phyloP scores from a whole-genome alignment of 177 flowering plant genomes.

The Vitis hybrid region DNA sequence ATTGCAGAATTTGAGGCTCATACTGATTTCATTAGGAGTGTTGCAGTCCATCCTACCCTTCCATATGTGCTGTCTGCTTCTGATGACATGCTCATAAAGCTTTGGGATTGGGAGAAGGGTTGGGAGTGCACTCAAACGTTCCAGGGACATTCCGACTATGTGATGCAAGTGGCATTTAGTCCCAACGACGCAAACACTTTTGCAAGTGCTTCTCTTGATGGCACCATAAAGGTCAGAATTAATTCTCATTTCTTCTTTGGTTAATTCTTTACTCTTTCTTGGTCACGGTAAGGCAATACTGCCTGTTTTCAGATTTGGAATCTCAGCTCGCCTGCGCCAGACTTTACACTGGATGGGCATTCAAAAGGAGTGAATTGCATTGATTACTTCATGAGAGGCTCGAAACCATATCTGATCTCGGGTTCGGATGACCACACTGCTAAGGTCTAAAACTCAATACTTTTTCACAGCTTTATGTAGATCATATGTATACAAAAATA shows the following conservation, averaged over 20 bases:
- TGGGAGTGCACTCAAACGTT: slow-evolving; percentile 11
- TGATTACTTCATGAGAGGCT: slow-evolving; percentile 18
- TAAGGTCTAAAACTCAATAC: background rate
- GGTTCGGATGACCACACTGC: slow-evolving; percentile 20
- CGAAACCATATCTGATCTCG: slow-evolving; percentile 6
- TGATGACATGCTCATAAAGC: slow-evolving; percentile 13
- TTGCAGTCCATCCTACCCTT: slow-evolving; percentile 12
- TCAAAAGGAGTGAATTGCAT: slow-evolving; percentile 12
- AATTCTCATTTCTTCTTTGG: background rate
- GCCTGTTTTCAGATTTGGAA: slow-evolving; percentile 7
- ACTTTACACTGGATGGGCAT: slow-evolving; percentile 7
- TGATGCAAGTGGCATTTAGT: slow-evolving; percentile 12
- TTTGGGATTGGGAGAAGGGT: slow-evolving; percentile 18
- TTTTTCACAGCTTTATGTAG: background rate
- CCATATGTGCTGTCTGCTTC: slow-evolving; percentile 12
- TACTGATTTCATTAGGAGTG: slow-evolving; percentile 10
- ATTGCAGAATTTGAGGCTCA: slow-evolving; percentile 13
- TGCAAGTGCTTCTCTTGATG: slow-evolving; percentile 17
- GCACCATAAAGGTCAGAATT: slow-evolving; percentile 11
- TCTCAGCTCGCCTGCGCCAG: background rate
- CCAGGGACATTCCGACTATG: slow-evolving; percentile 14
- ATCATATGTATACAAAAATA: background rate
- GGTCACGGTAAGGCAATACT: background rate
- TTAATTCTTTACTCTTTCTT: background rate
- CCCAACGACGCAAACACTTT: slow-evolving; percentile 10